Evolutionary conservation across 768 basidiomycete genomes (phyloP).

Genomic region (Agrocybe chaxingu): DNA sequence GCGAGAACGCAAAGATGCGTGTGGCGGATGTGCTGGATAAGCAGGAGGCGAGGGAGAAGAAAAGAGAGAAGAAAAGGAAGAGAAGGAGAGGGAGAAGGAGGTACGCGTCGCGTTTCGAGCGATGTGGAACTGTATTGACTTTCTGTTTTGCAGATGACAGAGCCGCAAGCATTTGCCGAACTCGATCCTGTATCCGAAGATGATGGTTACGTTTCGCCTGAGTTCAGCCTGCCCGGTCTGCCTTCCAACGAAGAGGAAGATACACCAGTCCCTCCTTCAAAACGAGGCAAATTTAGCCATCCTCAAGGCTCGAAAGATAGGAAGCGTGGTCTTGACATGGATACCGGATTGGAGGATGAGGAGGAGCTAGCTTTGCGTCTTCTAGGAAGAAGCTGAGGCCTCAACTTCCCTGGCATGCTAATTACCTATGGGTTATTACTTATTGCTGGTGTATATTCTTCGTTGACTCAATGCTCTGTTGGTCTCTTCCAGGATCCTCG

Average conservation of each 20-base stretch:
- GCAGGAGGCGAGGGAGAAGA: constrained; percentile 82
- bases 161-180: constrained; percentile 28
- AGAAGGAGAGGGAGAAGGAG: constrained; percentile 67
- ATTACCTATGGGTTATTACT: no score
- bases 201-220: constrained; percentile 71
- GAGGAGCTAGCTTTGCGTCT: constrained; percentile 62
- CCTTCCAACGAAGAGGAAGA: constrained; percentile 31
- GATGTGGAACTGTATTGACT: not conserved
- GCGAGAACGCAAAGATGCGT: constrained; percentile 70
- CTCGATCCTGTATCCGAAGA: constrained; percentile 34
- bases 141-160: constrained; percentile 23
- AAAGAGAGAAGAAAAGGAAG: constrained; percentile 89
- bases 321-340: constrained; percentile 10
- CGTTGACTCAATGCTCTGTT: no score
- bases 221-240: constrained; percentile 50
- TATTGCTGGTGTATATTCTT: no score
- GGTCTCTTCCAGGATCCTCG: no score
- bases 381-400: constrained; percentile 23
- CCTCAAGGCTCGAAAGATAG: constrained; percentile 1
- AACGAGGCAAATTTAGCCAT: constrained; percentile 17
- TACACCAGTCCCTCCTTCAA: constrained; percentile 28
- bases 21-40: constrained; percentile 73
- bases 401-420: no score
- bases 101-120: constrained; percentile 22
- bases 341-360: constrained; percentile 29